A percentile compares a stretch with the other conserved stretches of the same genome.
These are phyloP conservation scores for Xylaria sp. DNA, from an alignment of 2,329 filamentous ascomycete genomes.

Conservation along the genomic window DNA sequence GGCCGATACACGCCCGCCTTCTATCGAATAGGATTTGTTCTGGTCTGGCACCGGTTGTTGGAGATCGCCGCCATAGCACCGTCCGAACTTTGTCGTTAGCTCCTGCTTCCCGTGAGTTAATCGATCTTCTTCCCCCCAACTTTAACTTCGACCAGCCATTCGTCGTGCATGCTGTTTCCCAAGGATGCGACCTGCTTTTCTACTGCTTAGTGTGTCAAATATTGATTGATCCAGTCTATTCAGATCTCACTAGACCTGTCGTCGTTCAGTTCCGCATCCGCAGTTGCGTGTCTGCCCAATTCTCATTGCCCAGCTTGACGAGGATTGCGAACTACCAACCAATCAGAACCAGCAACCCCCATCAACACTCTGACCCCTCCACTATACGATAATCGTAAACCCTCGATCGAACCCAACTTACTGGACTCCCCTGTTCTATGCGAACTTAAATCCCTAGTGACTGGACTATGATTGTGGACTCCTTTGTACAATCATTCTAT, in stretches of 20 bases:
- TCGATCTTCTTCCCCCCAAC: background rate
- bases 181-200: background rate
- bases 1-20: conserved; percentile 8
- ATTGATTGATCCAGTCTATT: conserved; percentile 21
- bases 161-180: conserved; percentile 1
- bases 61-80: conserved; percentile 5
- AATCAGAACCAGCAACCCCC: conserved; percentile 33
- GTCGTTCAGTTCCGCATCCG: conserved; percentile 17
- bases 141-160: conserved; percentile 3
- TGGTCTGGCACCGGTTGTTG: conserved; percentile 11
- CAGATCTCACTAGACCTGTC: conserved; percentile 22
- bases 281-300: conserved; percentile 28
- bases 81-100: conserved; percentile 16
- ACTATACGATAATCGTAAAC: background rate
- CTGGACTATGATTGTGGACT: conserved; percentile 27
- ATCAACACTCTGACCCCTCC: conserved; percentile 5
- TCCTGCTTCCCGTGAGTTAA: conserved; percentile 33
- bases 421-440: background rate
- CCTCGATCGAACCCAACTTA: conserved; percentile 15
- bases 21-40: conserved; percentile 9
- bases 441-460: conserved; percentile 15
- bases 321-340: conserved; percentile 27
- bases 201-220: background rate
- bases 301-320: conserved; percentile 23
- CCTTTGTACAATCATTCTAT: conserved; percentile 11